Evolutionary conservation across 306 rosid genomes (phyloP).

Genomic region (Canavalia ensiformis): DNA sequence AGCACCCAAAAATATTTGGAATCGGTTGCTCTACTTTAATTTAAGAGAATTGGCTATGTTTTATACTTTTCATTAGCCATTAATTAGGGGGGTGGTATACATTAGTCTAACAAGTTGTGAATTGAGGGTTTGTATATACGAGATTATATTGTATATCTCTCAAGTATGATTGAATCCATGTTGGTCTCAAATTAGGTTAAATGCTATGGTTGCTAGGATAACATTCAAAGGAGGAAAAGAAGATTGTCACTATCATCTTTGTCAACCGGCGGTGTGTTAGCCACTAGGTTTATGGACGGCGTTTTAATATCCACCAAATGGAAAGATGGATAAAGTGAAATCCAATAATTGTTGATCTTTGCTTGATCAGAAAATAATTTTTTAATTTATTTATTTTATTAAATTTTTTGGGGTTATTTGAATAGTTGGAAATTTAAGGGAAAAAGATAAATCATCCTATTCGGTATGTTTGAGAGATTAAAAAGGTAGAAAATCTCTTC

Average conservation of each 20-base stretch:
- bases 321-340: not conserved
- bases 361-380: no score
- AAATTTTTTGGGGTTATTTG: no score
- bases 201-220: conserved; percentile 48
- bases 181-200: conserved; percentile 21
- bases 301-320: conserved; percentile 37
- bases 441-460: no score
- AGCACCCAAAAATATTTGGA: not conserved
- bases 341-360: not conserved
- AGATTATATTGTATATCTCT: not conserved
- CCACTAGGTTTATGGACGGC: conserved; percentile 50
- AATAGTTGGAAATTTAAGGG: no score
- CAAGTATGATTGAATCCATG: conserved; percentile 27
- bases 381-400: no score
- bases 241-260: conserved; percentile 54
- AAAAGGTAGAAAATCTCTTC: no score
- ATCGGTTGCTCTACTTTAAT: conserved; percentile 8
- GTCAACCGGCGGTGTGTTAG: conserved; percentile 69
- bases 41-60: not conserved
- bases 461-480: no score
- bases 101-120: conserved; percentile 31
- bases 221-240: conserved; percentile 32
- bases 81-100: not conserved
- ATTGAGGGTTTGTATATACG: not conserved
- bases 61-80: conserved; percentile 27